phyloP scores from a whole-genome alignment of 768 basidiomycete genomes.

The Pleurotus sapidus region DNA sequence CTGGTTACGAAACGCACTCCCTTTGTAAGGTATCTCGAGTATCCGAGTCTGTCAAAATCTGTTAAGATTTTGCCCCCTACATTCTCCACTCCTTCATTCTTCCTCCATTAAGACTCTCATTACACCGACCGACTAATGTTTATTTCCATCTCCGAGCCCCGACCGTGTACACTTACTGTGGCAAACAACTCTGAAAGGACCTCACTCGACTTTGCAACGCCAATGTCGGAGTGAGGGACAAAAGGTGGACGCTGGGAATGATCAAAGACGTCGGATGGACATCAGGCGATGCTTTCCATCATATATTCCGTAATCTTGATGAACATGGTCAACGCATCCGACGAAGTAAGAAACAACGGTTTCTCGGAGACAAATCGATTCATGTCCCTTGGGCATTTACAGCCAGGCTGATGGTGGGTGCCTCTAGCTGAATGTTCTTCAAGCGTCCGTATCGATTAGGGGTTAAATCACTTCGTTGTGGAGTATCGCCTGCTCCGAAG shows the following conservation, averaged over 20 bases:
- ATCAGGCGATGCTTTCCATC: neutral
- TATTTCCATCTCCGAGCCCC: neutral
- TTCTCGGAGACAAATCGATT: too few relatives aligned
- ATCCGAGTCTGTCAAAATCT: neutral
- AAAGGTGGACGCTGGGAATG: neutral
- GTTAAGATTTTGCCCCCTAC: neutral
- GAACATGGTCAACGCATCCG: neutral
- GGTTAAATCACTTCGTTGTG: constrained; percentile 17
- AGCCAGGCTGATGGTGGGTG: too few relatives aligned
- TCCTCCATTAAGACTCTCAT: too few relatives aligned
- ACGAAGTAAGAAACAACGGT: neutral
- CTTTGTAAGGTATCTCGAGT: too few relatives aligned
- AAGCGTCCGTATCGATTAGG: constrained; percentile 13
- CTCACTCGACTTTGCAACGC: neutral
- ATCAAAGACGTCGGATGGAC: neutral
- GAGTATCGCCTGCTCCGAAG: constrained; percentile 4
- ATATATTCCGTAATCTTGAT: constrained; percentile 1
- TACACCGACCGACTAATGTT: neutral
- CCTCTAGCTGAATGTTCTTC: neutral
- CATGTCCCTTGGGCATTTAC: too few relatives aligned
- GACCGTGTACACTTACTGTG: neutral
- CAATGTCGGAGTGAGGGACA: neutral
- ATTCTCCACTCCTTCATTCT: neutral
- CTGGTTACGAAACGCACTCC: too few relatives aligned
- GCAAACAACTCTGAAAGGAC: neutral